phyloP scores from a whole-genome alignment of 257 asterid species.

The Handroanthus guayacan region DNA sequence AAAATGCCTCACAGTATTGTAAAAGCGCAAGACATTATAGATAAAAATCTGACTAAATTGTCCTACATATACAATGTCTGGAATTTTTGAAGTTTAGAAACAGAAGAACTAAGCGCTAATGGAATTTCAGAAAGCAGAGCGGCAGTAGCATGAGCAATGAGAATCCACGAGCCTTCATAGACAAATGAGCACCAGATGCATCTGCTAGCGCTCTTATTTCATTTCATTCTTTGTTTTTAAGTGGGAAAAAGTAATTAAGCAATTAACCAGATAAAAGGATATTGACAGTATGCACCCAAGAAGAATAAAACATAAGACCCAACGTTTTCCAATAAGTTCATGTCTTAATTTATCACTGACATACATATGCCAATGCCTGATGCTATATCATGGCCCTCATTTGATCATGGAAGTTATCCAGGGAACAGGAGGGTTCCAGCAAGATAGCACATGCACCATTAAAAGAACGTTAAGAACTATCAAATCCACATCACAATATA shows the following conservation, averaged over 20 bases:
- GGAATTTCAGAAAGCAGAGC: background rate
- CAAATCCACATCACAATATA: slow-evolving; percentile 5
- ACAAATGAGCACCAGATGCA: background rate
- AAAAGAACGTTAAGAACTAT: background rate
- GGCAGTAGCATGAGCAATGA: background rate
- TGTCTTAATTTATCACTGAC: background rate
- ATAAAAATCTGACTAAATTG: background rate
- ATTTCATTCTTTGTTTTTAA: background rate
- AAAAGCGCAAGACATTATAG: slow-evolving; percentile 14
- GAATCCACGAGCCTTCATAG: background rate
- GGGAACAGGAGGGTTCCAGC: background rate
- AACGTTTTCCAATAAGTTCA: background rate
- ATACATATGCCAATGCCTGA: too few species aligned
- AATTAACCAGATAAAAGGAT: background rate
- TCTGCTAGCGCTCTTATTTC: background rate
- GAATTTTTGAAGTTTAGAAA: background rate
- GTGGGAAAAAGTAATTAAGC: background rate
- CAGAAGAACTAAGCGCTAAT: slow-evolving; percentile 5
- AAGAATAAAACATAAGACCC: background rate
- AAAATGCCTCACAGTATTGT: background rate
- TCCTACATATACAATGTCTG: slow-evolving; percentile 14
- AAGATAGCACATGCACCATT: background rate
- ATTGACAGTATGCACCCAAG: background rate
- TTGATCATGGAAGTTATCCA: background rate
- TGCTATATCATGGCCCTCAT: background rate